A percentile compares a stretch with the other conserved stretches of the same genome.
phyloP scores from a whole-genome alignment of 257 asterid species.

The Nemophila menziesii region DNA sequence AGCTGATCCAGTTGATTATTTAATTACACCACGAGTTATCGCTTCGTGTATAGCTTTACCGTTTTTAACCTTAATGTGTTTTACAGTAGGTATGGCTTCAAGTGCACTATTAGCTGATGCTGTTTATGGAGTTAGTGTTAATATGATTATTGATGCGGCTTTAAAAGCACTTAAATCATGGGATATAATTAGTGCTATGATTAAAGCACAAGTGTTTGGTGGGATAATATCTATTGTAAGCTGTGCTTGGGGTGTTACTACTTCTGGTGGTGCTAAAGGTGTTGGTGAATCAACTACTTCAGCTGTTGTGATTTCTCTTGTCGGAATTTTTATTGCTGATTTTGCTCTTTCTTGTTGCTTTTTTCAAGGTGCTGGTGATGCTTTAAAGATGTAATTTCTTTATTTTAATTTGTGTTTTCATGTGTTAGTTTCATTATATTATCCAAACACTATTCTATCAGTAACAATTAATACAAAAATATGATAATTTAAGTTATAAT shows the following conservation, averaged over 20 bases:
- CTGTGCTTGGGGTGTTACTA: slow-evolving; percentile 98
- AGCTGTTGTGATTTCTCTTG: slow-evolving; percentile 86
- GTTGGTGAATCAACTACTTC: slow-evolving; percentile 95
- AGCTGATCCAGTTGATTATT: slow-evolving; percentile 74
- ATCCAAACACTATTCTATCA: no score
- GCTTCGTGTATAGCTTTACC: slow-evolving; percentile 79
- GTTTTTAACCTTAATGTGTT: slow-evolving; percentile 70
- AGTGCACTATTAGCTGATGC: slow-evolving; percentile 71
- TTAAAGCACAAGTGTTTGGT: slow-evolving; percentile 76
- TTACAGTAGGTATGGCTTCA: slow-evolving; percentile 80
- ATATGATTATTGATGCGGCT: slow-evolving; percentile 85
- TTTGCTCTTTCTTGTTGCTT: slow-evolving; percentile 73
- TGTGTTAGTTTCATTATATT: no score
- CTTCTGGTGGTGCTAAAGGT: slow-evolving; percentile 92
- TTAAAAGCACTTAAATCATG: slow-evolving; percentile 66
- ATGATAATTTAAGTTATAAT: slow-evolving; percentile 3
- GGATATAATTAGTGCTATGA: slow-evolving; percentile 91
- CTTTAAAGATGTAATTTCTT: no score
- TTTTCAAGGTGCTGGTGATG: slow-evolving; percentile 95
- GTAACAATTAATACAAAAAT: no score
- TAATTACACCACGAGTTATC: slow-evolving; percentile 80
- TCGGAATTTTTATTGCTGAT: slow-evolving; percentile 83
- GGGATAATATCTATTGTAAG: slow-evolving; percentile 77
- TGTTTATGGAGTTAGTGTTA: slow-evolving; percentile 77
- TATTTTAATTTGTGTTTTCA: no score